These are phyloP conservation scores for Geotrichum australiense DNA, from an alignment of 1,139 yeast genomes.

Conservation along the genomic window DNA sequence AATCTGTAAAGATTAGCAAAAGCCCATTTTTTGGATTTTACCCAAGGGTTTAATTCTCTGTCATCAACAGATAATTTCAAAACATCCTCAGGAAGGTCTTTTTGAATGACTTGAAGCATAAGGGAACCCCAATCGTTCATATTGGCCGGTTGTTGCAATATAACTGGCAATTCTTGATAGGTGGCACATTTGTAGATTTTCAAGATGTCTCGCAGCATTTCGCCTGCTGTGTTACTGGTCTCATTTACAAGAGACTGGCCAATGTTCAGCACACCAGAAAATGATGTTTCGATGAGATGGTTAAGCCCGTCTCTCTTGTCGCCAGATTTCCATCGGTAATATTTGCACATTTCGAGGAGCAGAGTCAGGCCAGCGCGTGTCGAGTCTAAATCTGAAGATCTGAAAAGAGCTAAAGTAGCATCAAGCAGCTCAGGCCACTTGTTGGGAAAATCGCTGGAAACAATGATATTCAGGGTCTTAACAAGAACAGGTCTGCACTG, in stretches of 20 bases:
- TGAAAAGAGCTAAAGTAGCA: slow-evolving; percentile 52
- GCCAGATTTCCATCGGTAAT: slow-evolving; percentile 71
- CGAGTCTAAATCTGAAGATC: slow-evolving; percentile 46
- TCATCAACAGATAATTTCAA: slow-evolving; percentile 42
- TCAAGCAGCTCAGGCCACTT: slow-evolving; percentile 66
- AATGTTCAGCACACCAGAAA: slow-evolving; percentile 61
- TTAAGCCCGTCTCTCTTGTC: slow-evolving; percentile 53
- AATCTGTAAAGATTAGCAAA: slow-evolving; percentile 69
- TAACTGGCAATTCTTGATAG: slow-evolving; percentile 63
- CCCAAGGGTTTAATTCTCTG: slow-evolving; percentile 49
- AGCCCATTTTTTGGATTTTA: slow-evolving; percentile 87
- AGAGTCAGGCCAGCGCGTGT: slow-evolving; percentile 74
- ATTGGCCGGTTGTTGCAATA: slow-evolving; percentile 53
- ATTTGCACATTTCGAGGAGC: slow-evolving; percentile 65
- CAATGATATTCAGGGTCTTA: slow-evolving; percentile 61
- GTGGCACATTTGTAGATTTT: slow-evolving; percentile 80
- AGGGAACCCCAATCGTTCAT: slow-evolving; percentile 71
- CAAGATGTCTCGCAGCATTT: slow-evolving; percentile 66
- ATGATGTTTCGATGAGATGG: slow-evolving; percentile 53
- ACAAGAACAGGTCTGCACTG: slow-evolving; percentile 52
- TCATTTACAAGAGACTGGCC: slow-evolving; percentile 53
- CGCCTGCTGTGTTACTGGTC: slow-evolving; percentile 48
- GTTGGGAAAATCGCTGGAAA: slow-evolving; percentile 60
- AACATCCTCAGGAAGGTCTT: slow-evolving; percentile 49
- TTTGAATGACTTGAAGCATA: slow-evolving; percentile 62